A percentile compares a stretch with the other conserved stretches of the same genome.
Evolutionary conservation across 225 moss, liverwort and hornwort genomes (phyloP).

Genomic region (Anthoceros angustus): DNA sequence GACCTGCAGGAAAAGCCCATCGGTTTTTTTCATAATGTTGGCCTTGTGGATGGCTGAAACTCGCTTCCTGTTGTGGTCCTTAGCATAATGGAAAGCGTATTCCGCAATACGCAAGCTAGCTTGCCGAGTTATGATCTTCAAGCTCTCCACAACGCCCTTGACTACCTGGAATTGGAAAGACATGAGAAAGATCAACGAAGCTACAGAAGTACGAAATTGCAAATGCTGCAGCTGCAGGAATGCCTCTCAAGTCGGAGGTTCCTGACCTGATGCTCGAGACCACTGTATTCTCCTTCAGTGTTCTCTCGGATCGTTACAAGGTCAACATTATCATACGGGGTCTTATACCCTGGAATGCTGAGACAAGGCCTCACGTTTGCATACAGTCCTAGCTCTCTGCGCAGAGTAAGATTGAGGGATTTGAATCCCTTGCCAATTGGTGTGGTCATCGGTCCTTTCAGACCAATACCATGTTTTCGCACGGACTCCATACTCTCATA

Average conservation of each 20-base stretch:
- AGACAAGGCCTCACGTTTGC: slow-evolving; percentile 94
- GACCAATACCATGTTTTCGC: slow-evolving; percentile 67
- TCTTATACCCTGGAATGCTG: slow-evolving; percentile 84
- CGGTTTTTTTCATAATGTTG: slow-evolving; percentile 98
- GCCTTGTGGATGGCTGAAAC: slow-evolving; percentile 96
- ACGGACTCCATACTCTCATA: slow-evolving; percentile 99
- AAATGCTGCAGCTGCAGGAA: too few species aligned
- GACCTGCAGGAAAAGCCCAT: slow-evolving; percentile 90
- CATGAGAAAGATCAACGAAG: neutral
- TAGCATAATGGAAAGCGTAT: slow-evolving; percentile 79
- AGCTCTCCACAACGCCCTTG: slow-evolving; percentile 80
- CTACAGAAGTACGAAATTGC: neutral
- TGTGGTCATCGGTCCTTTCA: slow-evolving; percentile 96
- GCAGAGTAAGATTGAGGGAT: slow-evolving; percentile 64
- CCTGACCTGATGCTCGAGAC: slow-evolving; percentile 94
- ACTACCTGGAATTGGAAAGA: slow-evolving; percentile 45
- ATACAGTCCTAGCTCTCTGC: slow-evolving; percentile 87
- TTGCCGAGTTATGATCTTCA: slow-evolving; percentile 87
- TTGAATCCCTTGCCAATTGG: slow-evolving; percentile 96
- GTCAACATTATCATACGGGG: slow-evolving; percentile 91
- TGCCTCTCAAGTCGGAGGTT: too few species aligned
- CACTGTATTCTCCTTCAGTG: slow-evolving; percentile 98
- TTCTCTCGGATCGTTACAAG: slow-evolving; percentile 92
- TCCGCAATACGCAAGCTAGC: slow-evolving; percentile 85
- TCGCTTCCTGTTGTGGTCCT: slow-evolving; percentile 66